Evolutionary conservation across 768 basidiomycete genomes (phyloP).

Genomic region (Trametes punicea): DNA sequence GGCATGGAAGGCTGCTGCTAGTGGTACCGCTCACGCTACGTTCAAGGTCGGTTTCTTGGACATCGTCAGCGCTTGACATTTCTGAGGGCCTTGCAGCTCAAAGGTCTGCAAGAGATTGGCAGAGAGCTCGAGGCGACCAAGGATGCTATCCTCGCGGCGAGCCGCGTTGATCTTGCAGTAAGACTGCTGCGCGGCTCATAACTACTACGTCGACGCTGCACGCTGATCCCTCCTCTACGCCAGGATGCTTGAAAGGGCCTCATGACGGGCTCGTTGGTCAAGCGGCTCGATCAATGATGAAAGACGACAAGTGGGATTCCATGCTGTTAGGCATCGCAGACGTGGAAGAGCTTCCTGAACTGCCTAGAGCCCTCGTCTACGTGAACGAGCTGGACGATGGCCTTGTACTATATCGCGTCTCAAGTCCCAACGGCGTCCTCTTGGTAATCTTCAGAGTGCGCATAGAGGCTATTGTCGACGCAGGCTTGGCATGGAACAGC

Average conservation of each 20-base stretch:
- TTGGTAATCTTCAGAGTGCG: slow-evolving; percentile 97
- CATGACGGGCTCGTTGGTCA: slow-evolving; percentile 81
- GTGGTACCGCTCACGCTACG: too few species aligned
- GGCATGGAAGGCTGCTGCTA: too few species aligned
- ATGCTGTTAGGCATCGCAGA: slow-evolving; percentile 91
- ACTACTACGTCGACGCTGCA: background rate
- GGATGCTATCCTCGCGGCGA: slow-evolving; percentile 80
- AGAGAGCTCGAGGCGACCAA: too few species aligned
- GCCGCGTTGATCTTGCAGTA: slow-evolving; percentile 77
- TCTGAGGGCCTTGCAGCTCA: too few species aligned
- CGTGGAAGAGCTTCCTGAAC: slow-evolving; percentile 82
- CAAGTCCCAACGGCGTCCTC: slow-evolving; percentile 94
- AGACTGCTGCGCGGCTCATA: slow-evolving; percentile 13
- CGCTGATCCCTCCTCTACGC: background rate
- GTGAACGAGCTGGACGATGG: slow-evolving; percentile 85
- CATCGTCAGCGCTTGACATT: too few species aligned
- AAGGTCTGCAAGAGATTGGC: too few species aligned
- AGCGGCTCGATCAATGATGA: slow-evolving; percentile 77
- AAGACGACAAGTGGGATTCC: slow-evolving; percentile 86
- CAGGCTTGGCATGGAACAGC: too few species aligned
- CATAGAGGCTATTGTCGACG: slow-evolving; percentile 97
- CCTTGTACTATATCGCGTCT: slow-evolving; percentile 87
- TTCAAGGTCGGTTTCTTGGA: too few species aligned
- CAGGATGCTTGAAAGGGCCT: slow-evolving; percentile 75
- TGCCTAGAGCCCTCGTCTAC: slow-evolving; percentile 83